Percentiles rank a stretch among this genome's conserved stretches.
These are phyloP conservation scores for Yamadazyma insecticola DNA, from an alignment of 805 yeast species.

Conservation along the genomic window DNA sequence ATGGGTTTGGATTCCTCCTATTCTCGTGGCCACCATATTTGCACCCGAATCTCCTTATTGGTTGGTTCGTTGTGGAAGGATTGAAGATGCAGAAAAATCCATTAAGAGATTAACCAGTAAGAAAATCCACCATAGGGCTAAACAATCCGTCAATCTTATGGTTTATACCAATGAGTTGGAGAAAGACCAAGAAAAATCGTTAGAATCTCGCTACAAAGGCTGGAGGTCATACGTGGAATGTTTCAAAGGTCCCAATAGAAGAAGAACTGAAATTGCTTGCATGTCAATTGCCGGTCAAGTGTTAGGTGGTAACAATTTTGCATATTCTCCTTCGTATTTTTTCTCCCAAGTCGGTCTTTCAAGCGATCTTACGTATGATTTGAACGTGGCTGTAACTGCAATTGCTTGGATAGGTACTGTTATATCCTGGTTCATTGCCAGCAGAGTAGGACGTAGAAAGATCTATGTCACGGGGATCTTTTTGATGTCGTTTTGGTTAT, in stretches of 20 bases:
- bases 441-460: constrained; percentile 33
- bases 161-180: constrained; percentile 27
- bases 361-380: constrained; percentile 20
- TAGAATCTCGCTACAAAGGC: constrained; percentile 13
- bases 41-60: constrained; percentile 60
- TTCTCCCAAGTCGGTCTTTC: constrained; percentile 45
- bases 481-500: constrained; percentile 24
- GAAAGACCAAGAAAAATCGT: constrained; percentile 19
- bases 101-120: constrained; percentile 28
- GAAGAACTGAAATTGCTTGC: constrained; percentile 49
- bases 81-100: constrained; percentile 39
- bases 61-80: constrained; percentile 38
- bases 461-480: constrained; percentile 33
- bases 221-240: constrained; percentile 34
- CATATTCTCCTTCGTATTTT: constrained; percentile 46
- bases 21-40: constrained; percentile 33
- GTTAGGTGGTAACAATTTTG: constrained; percentile 40
- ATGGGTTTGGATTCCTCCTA: constrained; percentile 53
- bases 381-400: constrained; percentile 25
- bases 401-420: constrained; percentile 19
- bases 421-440: constrained; percentile 23
- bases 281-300: constrained; percentile 41
- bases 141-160: constrained; percentile 12
- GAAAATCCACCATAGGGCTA: constrained; percentile 6
- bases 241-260: constrained; percentile 40